Evolutionary conservation across 164 flowering plant genomes (phyloP), one percentile per base, ranked within the genome.

Genomic region (Magnolia officinalis): DNA sequence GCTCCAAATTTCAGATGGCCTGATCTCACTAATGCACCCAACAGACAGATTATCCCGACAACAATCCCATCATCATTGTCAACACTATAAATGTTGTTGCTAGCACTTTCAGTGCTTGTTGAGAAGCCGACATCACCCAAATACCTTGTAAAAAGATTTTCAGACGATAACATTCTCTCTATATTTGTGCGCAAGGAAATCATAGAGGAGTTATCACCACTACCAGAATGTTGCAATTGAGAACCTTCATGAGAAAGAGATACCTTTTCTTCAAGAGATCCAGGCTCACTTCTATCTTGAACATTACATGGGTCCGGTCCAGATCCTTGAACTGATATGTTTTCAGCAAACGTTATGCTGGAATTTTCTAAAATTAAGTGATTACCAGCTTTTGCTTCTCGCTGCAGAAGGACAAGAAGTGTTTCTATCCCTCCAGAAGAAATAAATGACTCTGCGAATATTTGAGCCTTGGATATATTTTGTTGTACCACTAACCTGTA

Each of bases 401-500:
- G 87, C 77, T 96, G 99, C 82, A 96, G 84, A 71, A 94, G 86
- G 71, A 96, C 99, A 74, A 96, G 93, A 85, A 96, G 93, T 70
- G 95, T 90, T 81, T 96, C 99, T 81, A 96, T 83, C 72, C 98
- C 99, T 72, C 99, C 98, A 84, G 88, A 86, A 72, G 92, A 86
- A 79, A 96, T 82, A 83, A 96, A 96, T 73, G 95, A 89, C 79
- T 91, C 92, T 0, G 97, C 92, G 87, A 96, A 96, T 76, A 83
- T 86, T 71, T 92, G 87, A 80, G 99, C 95, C 83, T 97, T 90
- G 18, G 92, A 83, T 69, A 90, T 83, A 81, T 96, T 96, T 75
- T 98, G 98, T 78, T 96, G 99, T 65, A 91, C 95, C 71, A 96
- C 91, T 86, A 96, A 83, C 83, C 98, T 86, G 80, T 92, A 94